Base-by-base conservation (phyloP, 495 filamentous ascomycete species). In the Hypoxylon fuscum region DNA sequence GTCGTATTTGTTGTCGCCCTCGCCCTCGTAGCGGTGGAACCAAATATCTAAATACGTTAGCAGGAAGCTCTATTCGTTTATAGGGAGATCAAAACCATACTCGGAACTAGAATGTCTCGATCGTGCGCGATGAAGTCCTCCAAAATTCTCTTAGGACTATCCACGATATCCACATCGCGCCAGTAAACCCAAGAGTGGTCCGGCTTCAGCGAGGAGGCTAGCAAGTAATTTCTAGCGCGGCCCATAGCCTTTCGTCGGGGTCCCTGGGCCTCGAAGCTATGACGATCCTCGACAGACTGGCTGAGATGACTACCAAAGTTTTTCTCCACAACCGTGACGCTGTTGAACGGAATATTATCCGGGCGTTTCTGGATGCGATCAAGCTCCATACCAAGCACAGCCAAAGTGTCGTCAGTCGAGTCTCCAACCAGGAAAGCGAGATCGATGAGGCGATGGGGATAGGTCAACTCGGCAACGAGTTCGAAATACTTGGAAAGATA, bases 151-250 rank as follows among this genome's bases (percentile, higher is more conserved):
- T 80, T 79, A 5, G 96, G 92, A 72, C 90, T 96, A 63, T 98
- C 95, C 21, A 88, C 83, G 67, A 98, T 97, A 76, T 98, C 95
- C 23, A 96, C 92, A 72, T 98, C 95, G 53, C 96, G 87, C 95
- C 95, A 98, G 74, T 97, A 98, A 20, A 98, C 96, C 95, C 95
- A 98, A 6, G 91, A 93, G 73, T 98, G 95, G 53, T 97, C 91
- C 2, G 92, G 83, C 79, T 94, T 96, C 62, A 98, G 73, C 20
- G 95, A 88, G 0, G 92, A 83, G 44, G 86, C 85, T 9, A 98
- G 86, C 18, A 98, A 82, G 73, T 96, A 98, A 73, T 98, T 98
- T 50, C 95, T 84, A 12, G 96, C 96, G 55, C 83, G 83, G 45
- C 88, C 95, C 82, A 98, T 93, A 32, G 90, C 86, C 76, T 94